phyloP scores from a whole-genome alignment of 106 monocot species.

The Narthecium ossifragum region DNA sequence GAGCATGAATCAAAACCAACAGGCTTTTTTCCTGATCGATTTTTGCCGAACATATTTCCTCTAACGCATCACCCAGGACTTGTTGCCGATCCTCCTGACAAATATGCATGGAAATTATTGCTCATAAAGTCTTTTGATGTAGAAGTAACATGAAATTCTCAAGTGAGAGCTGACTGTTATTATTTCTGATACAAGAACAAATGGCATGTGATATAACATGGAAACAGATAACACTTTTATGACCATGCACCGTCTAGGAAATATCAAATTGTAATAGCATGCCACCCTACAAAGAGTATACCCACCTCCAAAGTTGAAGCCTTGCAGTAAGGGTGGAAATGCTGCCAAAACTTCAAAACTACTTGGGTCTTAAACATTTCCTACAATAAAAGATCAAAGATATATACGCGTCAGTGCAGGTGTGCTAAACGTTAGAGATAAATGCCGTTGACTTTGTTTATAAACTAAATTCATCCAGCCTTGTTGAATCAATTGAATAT shows the following conservation, averaged over 20 bases:
- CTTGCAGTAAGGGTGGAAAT: conserved; percentile 44
- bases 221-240: not conserved
- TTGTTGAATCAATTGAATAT: no score
- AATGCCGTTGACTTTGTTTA: not conserved
- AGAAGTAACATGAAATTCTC: no score
- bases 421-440: not conserved
- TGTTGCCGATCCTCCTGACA: conserved; percentile 40
- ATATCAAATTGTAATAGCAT: not conserved
- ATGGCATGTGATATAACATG: not conserved
- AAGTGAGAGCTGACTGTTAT: not conserved
- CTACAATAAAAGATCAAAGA: conserved; percentile 37
- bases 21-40: conserved; percentile 56
- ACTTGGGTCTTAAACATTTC: conserved; percentile 58
- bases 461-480: not conserved
- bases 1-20: conserved; percentile 36
- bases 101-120: not conserved
- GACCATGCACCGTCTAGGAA: not conserved
- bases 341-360: conserved; percentile 61
- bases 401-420: not conserved
- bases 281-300: not conserved
- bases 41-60: conserved; percentile 62
- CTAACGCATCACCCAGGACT: conserved; percentile 44
- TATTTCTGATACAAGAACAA: not conserved
- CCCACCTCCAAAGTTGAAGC: conserved; percentile 12
- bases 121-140: no score